Conservation (phyloP, 2,329 filamentous ascomycete genomes). For the Fusarium veterinarium region DNA sequence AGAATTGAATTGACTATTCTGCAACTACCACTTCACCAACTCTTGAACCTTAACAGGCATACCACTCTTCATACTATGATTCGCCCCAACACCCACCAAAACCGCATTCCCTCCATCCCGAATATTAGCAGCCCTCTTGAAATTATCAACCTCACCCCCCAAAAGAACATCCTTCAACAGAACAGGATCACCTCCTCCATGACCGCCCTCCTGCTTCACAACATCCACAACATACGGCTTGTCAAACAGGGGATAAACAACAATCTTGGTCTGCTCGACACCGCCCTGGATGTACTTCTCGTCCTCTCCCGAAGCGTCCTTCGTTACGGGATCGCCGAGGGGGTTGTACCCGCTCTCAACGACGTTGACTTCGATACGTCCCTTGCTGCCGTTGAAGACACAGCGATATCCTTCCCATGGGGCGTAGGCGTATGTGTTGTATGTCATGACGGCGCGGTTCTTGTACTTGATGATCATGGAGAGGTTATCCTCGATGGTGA, state of each 20-base stretch:
- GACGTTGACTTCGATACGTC: constrained; percentile 69
- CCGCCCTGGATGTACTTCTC: constrained; percentile 40
- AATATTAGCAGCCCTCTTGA: constrained; percentile 65
- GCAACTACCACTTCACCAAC: constrained; percentile 27
- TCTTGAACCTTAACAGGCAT: constrained; percentile 42
- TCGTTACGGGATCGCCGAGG: constrained; percentile 60
- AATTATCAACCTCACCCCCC: constrained; percentile 61
- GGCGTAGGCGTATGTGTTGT: constrained; percentile 68
- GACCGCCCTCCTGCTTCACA: constrained; percentile 62
- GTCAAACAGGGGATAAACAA: constrained; percentile 65
- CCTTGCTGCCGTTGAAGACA: constrained; percentile 68
- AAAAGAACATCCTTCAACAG: constrained; percentile 66
- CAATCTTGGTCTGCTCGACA: constrained; percentile 55
- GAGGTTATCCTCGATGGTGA: constrained; percentile 73
- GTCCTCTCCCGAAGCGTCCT: constrained; percentile 58
- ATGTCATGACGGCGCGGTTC: constrained; percentile 68
- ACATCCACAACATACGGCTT: constrained; percentile 68
- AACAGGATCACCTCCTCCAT: constrained; percentile 70
- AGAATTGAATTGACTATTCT: not conserved
- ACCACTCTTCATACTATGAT: constrained; percentile 59
- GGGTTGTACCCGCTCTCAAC: constrained; percentile 71
- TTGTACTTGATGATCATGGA: constrained; percentile 68
- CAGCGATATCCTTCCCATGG: constrained; percentile 71
- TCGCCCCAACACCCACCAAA: constrained; percentile 69
- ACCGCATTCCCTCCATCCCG: constrained; percentile 69